These are phyloP conservation scores for Rhododendron mucronatum DNA, from an alignment of 148 eudicot genomes.

Conservation along the genomic window DNA sequence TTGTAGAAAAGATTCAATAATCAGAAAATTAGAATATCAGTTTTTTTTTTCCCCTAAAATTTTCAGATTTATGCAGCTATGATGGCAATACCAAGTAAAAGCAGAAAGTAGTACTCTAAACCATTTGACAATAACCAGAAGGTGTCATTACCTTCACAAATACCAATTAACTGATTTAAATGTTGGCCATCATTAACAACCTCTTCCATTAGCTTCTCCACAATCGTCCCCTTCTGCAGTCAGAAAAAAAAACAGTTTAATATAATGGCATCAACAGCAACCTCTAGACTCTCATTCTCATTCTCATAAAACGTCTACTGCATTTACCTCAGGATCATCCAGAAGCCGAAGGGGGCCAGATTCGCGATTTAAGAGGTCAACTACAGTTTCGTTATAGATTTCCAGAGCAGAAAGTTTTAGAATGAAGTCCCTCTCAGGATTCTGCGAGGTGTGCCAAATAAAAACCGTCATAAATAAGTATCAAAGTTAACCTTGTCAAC, in stretches of 20 bases:
- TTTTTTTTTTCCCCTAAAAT: neutral
- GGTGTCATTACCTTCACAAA: slow-evolving; percentile 73
- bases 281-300: slow-evolving; percentile 3
- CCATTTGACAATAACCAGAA: neutral
- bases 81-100: neutral
- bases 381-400: slow-evolving; percentile 90
- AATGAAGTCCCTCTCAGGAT: slow-evolving; percentile 53
- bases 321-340: slow-evolving; percentile 93
- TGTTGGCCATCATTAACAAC: slow-evolving; percentile 67
- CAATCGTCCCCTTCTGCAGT: slow-evolving; percentile 84
- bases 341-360: slow-evolving; percentile 86
- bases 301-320: neutral
- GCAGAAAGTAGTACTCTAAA: neutral
- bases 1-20: neutral
- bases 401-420: slow-evolving; percentile 85
- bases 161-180: slow-evolving; percentile 58
- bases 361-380: slow-evolving; percentile 75
- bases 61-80: neutral
- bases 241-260: slow-evolving; percentile 13
- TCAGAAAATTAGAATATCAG: neutral
- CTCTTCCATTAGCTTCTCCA: slow-evolving; percentile 82
- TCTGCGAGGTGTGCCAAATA: slow-evolving; percentile 37
- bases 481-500: neutral
- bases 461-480: neutral
- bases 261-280: slow-evolving; percentile 2